Percentiles rank a stretch among this genome's conserved stretches.
Conservation (phyloP, 768 basidiomycete species). For the Xerocomus brunneocitrinus region DNA sequence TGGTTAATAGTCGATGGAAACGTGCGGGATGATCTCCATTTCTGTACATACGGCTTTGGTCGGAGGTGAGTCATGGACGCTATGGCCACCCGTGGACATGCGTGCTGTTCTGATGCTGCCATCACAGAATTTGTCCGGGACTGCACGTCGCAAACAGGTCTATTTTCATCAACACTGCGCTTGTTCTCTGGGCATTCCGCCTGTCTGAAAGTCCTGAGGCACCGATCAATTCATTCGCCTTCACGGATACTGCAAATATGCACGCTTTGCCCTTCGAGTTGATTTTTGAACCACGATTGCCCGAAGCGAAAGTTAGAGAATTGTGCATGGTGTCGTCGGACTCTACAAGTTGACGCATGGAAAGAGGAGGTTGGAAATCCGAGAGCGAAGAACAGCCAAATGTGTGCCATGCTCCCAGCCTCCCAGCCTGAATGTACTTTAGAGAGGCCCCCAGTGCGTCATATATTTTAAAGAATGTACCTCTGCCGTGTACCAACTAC, state of each 20-base stretch:
- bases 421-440: no score
- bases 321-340: constrained; percentile 4
- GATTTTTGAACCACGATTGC: constrained; percentile 8
- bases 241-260: constrained; percentile 35
- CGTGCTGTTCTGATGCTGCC: neutral
- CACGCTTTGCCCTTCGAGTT: constrained; percentile 7
- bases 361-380: no score
- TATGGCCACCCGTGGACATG: neutral
- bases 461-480: no score
- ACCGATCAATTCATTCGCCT: constrained; percentile 57
- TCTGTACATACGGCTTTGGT: constrained; percentile 35
- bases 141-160: constrained; percentile 43
- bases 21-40: constrained; percentile 26
- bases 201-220: constrained; percentile 42
- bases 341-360: no score
- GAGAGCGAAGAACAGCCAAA: no score
- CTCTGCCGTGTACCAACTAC: no score
- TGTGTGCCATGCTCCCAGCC: no score
- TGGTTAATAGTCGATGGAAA: constrained; percentile 37
- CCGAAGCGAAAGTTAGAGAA: neutral
- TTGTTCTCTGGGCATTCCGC: constrained; percentile 59
- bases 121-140: constrained; percentile 13
- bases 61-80: constrained; percentile 13
- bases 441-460: no score
- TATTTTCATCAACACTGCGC: constrained; percentile 57